Evolutionary conservation across 108 stramenopile species (phyloP).

Genomic region (Skeletonema menzelii): DNA sequence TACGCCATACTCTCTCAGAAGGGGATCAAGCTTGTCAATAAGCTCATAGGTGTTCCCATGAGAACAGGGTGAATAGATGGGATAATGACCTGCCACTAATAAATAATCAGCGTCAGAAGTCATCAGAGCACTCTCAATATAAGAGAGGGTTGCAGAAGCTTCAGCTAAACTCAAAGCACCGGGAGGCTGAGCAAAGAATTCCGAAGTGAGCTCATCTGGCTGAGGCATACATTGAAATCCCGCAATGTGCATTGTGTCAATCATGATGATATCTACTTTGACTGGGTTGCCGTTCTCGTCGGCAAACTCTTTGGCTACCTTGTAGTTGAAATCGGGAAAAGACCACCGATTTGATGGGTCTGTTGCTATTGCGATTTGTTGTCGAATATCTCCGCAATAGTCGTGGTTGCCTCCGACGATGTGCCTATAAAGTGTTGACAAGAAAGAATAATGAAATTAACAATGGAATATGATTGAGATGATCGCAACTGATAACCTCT

Average conservation of each 20-base stretch:
- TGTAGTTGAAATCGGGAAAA: slow-evolving; percentile 44
- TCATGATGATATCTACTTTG: slow-evolving; percentile 47
- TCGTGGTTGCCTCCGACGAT: slow-evolving; percentile 56
- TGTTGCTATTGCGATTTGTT: slow-evolving; percentile 32
- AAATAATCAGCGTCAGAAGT: slow-evolving; percentile 51
- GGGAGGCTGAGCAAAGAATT: slow-evolving; percentile 31
- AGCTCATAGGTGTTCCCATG: slow-evolving; percentile 51
- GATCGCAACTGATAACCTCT: background rate
- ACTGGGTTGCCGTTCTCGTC: slow-evolving; percentile 5
- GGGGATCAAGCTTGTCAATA: slow-evolving; percentile 37
- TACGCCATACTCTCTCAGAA: slow-evolving; percentile 50
- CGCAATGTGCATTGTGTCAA: slow-evolving; percentile 47
- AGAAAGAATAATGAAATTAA: background rate
- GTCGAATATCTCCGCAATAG: slow-evolving; percentile 47
- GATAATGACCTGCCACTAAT: slow-evolving; percentile 59
- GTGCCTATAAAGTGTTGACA: slow-evolving; percentile 10
- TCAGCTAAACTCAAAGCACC: slow-evolving; percentile 1
- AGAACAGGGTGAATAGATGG: slow-evolving; percentile 47
- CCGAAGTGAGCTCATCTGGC: slow-evolving; percentile 1
- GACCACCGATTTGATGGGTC: slow-evolving; percentile 22
- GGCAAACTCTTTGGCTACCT: slow-evolving; percentile 15
- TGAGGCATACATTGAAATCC: slow-evolving; percentile 10
- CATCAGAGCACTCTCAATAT: slow-evolving; percentile 34
- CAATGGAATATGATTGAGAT: background rate
- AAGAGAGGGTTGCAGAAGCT: slow-evolving; percentile 20